Evolutionary conservation across 129 eudicot genomes (phyloP), one percentile per base, ranked within the genome.

Genomic region (Artemisia tridentata): DNA sequence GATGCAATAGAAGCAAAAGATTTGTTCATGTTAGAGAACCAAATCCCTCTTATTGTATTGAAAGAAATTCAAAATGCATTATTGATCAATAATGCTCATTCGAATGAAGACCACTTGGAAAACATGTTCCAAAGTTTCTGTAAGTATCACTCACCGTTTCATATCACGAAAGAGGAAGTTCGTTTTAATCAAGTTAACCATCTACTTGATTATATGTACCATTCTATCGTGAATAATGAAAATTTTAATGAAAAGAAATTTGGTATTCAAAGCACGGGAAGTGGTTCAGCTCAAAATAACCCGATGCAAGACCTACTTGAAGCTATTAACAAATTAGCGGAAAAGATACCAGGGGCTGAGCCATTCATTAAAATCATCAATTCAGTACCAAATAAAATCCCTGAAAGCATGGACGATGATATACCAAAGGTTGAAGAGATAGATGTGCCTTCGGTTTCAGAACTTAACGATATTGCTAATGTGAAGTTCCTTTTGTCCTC

Each of bases 1-100:
- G 65, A 25, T 48, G 71, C 70, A 6, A 63, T 76, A 7, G 70
- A 60, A 23, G 77, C 53, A 10, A 69, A 78, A 15, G 90, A 85
- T 49, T 19, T 82, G 0, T 45, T 82, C 74, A 85, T 79, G 90
- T 69, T 84, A 3, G 84, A 84, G 74, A 84, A 81, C 45, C 89
- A 81, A 54, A 78, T 84, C 50, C 89, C 90, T 1, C 23, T 82
- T 12, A 3, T 78, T 57, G 73, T 81, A n/a, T 27, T 84, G 60
- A 67, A 68, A 12, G 79, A 58, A 63, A 80, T 57, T 62, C 70
- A 25, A 64, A 72, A 79, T 8, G 73, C 57, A 0, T 11, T 34
- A 11, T 12, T 52, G 2, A 29, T 29, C 3, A 76, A 65, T 45
- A 45, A 52, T 51, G 75, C 11, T 63, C 41, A 31, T 18, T 47